A percentile compares a stretch with the other conserved stretches of the same genome.
Evolutionary conservation across 371 early-diverging fungal genomes (phyloP).

Genomic region (Mucor racemosus): DNA sequence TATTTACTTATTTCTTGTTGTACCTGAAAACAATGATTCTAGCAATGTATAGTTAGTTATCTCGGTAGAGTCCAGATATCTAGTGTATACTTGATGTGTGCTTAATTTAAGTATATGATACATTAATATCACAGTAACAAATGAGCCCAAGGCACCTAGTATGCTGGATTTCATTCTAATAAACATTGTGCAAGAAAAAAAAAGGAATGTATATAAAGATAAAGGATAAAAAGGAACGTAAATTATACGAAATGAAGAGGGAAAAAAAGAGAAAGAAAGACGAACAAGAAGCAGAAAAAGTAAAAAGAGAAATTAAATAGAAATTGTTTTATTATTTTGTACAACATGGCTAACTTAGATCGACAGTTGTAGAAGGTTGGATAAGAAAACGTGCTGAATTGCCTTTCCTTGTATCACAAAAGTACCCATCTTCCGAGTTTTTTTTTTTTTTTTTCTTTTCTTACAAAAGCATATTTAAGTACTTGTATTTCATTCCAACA

Average conservation of each 20-base stretch:
- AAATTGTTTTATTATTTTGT: background rate
- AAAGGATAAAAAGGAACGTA: background rate
- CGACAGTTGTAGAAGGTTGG: background rate
- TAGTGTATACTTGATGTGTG: background rate
- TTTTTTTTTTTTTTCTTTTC: no score
- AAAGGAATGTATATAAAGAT: conserved; percentile 1
- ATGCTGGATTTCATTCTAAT: conserved; percentile 9
- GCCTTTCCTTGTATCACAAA: background rate
- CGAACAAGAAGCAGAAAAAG: background rate
- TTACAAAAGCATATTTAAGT: no score
- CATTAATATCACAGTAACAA: conserved; percentile 16
- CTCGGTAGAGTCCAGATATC: conserved; percentile 35
- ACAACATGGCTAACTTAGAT: background rate
- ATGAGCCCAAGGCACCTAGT: conserved; percentile 14
- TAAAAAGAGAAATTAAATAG: background rate
- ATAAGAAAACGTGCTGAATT: background rate
- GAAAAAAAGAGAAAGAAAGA: background rate
- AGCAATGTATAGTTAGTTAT: conserved; percentile 39
- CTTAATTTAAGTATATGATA: conserved; percentile 20
- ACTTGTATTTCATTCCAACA: no score
- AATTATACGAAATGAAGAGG: background rate
- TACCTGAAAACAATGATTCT: conserved; percentile 35
- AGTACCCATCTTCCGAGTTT: background rate
- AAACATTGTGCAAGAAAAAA: conserved; percentile 11
- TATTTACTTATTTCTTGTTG: background rate